Percentiles rank a stretch among this genome's conserved stretches.
Conservation (phyloP, 345 rosid genomes). For the Syzygium aromaticum region DNA sequence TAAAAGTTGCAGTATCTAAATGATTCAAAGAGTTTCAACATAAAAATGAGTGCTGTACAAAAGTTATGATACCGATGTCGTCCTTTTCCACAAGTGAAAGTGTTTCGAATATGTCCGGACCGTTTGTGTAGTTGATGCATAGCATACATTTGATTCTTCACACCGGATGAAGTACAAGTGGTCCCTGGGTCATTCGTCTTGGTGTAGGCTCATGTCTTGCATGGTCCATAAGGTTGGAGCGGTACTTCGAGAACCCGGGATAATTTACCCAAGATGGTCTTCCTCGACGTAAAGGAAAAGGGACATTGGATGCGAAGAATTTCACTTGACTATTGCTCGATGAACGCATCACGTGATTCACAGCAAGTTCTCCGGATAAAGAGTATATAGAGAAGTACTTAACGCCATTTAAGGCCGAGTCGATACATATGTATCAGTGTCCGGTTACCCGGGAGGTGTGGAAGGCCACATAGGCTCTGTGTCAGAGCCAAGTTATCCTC, state of each 20-base stretch:
- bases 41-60: not conserved
- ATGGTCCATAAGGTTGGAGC: not conserved
- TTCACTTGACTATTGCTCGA: not conserved
- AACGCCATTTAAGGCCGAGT: not conserved
- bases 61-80: not conserved
- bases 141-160: not conserved
- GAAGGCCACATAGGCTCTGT: not conserved
- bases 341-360: not conserved
- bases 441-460: not conserved
- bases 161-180: not conserved
- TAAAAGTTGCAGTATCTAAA: not conserved
- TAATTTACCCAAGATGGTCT: not conserved
- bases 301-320: not conserved
- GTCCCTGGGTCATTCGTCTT: not conserved
- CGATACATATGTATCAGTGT: not conserved
- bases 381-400: not conserved
- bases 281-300: not conserved
- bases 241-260: not conserved
- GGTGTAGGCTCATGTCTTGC: not conserved
- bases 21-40: not conserved
- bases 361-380: not conserved
- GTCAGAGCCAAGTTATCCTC: not conserved
- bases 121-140: not conserved
- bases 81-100: not conserved
- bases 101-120: not conserved